Conservation (phyloP, 805 yeast species). For the Yarrowia sp. region DNA sequence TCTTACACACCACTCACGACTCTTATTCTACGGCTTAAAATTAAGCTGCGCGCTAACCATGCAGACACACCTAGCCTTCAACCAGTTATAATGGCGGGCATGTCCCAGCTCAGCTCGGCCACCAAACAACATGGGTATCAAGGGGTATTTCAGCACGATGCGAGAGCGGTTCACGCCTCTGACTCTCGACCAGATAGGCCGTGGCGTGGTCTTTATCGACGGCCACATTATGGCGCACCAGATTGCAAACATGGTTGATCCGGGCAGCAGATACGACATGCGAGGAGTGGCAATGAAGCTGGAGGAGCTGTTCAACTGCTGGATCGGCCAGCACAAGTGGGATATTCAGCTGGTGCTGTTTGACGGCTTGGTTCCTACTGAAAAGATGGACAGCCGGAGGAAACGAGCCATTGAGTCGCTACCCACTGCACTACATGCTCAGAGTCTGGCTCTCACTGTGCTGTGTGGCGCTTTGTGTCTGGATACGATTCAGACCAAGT, state of each 20-base stretch:
- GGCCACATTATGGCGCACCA: slow-evolving; percentile 23
- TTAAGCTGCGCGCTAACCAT: slow-evolving; percentile 1
- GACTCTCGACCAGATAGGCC: slow-evolving; percentile 16
- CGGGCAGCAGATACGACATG: slow-evolving; percentile 12
- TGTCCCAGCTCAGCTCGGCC: background rate
- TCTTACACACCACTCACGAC: too few species aligned
- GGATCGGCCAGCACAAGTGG: slow-evolving; percentile 17
- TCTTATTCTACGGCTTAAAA: background rate
- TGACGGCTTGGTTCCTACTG: slow-evolving; percentile 2
- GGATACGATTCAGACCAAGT: slow-evolving; percentile 16
- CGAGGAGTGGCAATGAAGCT: slow-evolving; percentile 5
- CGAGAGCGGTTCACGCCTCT: slow-evolving; percentile 9
- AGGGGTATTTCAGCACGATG: slow-evolving; percentile 16
- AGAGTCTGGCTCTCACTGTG: background rate
- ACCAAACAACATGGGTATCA: background rate
- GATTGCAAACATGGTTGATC: slow-evolving; percentile 19
- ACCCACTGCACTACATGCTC: background rate
- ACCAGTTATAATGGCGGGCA: background rate
- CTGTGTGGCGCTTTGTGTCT: slow-evolving; percentile 17
- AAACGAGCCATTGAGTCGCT: slow-evolving; percentile 4
- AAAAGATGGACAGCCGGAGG: background rate
- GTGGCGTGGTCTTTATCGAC: slow-evolving; percentile 6
- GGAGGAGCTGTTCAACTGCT: slow-evolving; percentile 15
- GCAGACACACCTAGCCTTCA: background rate
- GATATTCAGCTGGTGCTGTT: slow-evolving; percentile 17